These are phyloP conservation scores for Jacaranda copaia DNA, from an alignment of 257 asterid genomes.

Conservation along the genomic window DNA sequence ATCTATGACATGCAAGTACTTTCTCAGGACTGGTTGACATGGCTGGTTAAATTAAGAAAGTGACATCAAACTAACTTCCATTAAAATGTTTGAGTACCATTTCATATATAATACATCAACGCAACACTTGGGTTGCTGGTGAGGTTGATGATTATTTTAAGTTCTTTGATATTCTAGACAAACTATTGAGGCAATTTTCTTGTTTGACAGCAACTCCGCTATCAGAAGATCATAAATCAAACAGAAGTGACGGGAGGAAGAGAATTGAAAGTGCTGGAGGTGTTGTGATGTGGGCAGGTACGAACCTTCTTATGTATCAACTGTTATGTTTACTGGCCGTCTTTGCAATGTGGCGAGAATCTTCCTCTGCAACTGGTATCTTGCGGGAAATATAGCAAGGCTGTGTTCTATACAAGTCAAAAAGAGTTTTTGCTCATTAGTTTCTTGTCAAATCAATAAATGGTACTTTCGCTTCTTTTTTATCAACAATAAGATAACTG, in stretches of 20 bases:
- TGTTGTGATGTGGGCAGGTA: constrained; percentile 85
- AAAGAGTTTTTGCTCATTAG: neutral
- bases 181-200: constrained; percentile 17
- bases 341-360: neutral
- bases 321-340: neutral
- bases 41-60: neutral
- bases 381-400: neutral
- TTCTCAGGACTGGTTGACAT: neutral
- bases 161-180: neutral
- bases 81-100: neutral
- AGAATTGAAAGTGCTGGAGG: constrained; percentile 83
- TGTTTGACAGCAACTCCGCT: constrained; percentile 66
- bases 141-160: neutral
- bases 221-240: constrained; percentile 80
- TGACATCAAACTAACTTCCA: neutral
- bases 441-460: neutral
- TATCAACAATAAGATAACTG: neutral
- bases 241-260: constrained; percentile 71
- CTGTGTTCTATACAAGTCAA: neutral
- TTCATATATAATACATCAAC: neutral
- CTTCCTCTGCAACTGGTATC: constrained; percentile 12
- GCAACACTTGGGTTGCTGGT: neutral
- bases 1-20: neutral
- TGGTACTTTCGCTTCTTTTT: neutral
- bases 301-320: constrained; percentile 19